Evolutionary conservation across 495 filamentous ascomycete genomes (phyloP).

Genomic region (Penicillium ochrochloron): DNA sequence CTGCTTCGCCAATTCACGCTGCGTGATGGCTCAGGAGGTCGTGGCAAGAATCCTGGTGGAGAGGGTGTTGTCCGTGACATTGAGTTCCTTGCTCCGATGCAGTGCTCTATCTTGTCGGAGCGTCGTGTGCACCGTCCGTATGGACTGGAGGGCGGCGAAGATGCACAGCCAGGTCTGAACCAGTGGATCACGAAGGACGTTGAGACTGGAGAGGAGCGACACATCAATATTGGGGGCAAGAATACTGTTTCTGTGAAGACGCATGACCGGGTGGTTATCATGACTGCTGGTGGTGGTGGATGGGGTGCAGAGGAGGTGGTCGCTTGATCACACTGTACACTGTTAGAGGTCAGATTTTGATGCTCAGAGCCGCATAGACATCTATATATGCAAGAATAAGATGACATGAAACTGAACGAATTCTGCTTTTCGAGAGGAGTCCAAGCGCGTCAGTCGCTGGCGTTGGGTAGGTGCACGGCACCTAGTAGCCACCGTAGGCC

Average conservation of each 20-base stretch:
- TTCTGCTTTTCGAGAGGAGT: not conserved
- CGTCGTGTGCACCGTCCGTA: slow-evolving; percentile 86
- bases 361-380: not conserved
- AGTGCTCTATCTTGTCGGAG: slow-evolving; percentile 89
- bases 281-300: slow-evolving; percentile 59
- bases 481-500: too few relatives aligned
- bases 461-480: too few relatives aligned
- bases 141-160: slow-evolving; percentile 84
- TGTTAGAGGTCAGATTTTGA: not conserved
- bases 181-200: slow-evolving; percentile 76
- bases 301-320: slow-evolving; percentile 40
- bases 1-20: slow-evolving; percentile 83
- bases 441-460: too few relatives aligned
- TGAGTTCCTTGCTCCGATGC: slow-evolving; percentile 87
- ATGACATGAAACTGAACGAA: not conserved
- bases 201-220: slow-evolving; percentile 61
- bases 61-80: slow-evolving; percentile 93
- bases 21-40: slow-evolving; percentile 67
- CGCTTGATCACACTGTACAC: slow-evolving; percentile 16
- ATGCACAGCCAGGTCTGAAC: slow-evolving; percentile 80
- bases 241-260: slow-evolving; percentile 86
- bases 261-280: slow-evolving; percentile 85
- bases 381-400: not conserved
- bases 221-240: slow-evolving; percentile 88
- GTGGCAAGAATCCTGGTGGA: slow-evolving; percentile 78